phyloP scores from a whole-genome alignment of 306 rosid species.

The Calophaca sinica region DNA sequence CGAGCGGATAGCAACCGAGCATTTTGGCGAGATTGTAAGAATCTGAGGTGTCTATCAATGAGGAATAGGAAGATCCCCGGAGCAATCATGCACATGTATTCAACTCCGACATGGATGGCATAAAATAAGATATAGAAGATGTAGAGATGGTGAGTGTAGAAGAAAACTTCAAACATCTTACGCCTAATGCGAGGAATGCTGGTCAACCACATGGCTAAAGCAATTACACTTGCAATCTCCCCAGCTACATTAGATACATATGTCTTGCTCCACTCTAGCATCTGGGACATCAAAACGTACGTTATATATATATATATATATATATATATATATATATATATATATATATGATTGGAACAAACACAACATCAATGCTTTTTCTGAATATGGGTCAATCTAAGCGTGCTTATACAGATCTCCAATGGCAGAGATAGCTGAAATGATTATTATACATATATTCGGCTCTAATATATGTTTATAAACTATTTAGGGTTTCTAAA shows the following conservation, averaged over 20 bases:
- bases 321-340: no score
- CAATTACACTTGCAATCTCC: conserved; percentile 58
- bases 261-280: conserved; percentile 60
- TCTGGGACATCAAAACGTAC: not conserved
- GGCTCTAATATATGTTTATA: no score
- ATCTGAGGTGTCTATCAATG: conserved; percentile 65
- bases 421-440: no score
- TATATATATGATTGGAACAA: not conserved
- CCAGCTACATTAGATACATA: conserved; percentile 71
- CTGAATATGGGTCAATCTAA: not conserved
- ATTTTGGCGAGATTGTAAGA: conserved; percentile 63
- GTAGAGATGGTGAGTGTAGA: conserved; percentile 76
- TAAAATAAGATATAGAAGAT: conserved; percentile 64
- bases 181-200: conserved; percentile 57
- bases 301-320: no score
- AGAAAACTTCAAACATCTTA: conserved; percentile 76
- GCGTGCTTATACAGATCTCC: no score
- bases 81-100: conserved; percentile 59
- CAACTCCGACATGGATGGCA: conserved; percentile 64
- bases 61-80: conserved; percentile 79
- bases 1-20: conserved; percentile 63
- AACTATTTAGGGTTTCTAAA: no score
- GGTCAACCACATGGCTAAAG: conserved; percentile 64
- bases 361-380: not conserved
- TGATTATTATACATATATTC: no score